Evolutionary conservation across 1,284 basidiomycete genomes (phyloP), one percentile per base, ranked within the genome.

Genomic region (Cutaneotrichosporon sp.): DNA sequence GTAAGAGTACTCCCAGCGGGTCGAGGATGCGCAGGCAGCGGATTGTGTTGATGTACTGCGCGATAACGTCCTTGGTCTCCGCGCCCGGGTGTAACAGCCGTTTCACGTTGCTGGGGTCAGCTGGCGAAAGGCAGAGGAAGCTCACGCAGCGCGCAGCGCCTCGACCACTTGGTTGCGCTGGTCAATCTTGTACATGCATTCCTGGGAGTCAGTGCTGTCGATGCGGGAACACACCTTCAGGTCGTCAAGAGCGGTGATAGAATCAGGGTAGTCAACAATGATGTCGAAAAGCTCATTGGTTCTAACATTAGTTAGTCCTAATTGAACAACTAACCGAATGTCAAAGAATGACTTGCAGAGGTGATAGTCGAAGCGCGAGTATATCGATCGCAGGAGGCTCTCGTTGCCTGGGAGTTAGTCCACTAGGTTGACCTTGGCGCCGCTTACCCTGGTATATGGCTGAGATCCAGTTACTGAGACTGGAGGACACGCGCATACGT

Each of bases 21-120:
- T 98, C 94, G 23, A 98, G 78, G 42, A 93, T 83, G 1, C 93
- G 84, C 14, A 98, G 76, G 64, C 89, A 91, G 59, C 87, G 86
- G 66, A 99, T 97, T 1, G 90, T 92, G 2, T 87, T 85, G n/a
- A 97, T 89, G 72, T 98, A 98, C 79, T 90, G 87, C 2, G 84
- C 79, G 18, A 98, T 79, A 56, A 98, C 93, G 61, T 90, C 84
- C 63, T 88, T 88, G 0, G 96, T 98, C 60, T 93, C 91, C 2
- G 92, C 91, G 9, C 93, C 96, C 0, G 96, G 96, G 69, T 98
- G 94, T 13, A 98, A 82, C 0, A 98, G 80, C 4, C 94, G 87
- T 66, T 85, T 87, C 48, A 82, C 80, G 64, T 90, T 90, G 22
- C 90, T 92, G 61, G 4, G 14, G 4, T 54, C 14, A 47, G 46